These are phyloP conservation scores for Lasiodiplodia gonubiensis DNA, from an alignment of 2,329 filamentous ascomycete species.

Conservation along the genomic window DNA sequence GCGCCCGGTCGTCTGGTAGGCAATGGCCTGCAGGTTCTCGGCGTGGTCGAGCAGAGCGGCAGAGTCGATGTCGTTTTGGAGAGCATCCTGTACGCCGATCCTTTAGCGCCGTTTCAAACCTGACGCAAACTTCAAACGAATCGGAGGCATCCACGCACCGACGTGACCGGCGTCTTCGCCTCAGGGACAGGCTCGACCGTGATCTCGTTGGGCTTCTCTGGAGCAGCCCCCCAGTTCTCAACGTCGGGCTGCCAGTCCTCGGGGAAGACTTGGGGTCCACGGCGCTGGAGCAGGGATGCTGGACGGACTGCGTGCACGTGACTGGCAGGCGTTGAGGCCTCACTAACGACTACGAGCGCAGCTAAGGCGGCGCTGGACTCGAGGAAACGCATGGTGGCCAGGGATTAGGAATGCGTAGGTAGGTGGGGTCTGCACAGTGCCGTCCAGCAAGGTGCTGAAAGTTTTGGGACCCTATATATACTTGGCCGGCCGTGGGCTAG, in stretches of 20 bases:
- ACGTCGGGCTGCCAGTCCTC: conserved; percentile 6
- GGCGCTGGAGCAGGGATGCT: neutral
- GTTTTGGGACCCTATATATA: conserved; percentile 7
- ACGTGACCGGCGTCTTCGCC: conserved; percentile 5
- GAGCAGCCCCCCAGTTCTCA: conserved; percentile 2
- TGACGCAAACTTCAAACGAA: neutral
- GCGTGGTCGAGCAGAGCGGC: conserved; percentile 42
- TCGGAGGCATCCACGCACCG: neutral
- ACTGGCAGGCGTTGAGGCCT: neutral
- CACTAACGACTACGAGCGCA: neutral
- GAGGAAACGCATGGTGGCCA: neutral
- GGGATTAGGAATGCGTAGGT: neutral
- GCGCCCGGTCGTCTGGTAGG: conserved; percentile 39
- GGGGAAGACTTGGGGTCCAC: conserved; percentile 2
- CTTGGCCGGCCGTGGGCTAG: neutral
- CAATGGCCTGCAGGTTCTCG: conserved; percentile 42
- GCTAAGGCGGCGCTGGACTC: conserved; percentile 14
- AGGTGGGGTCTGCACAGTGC: conserved; percentile 6
- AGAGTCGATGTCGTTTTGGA: conserved; percentile 40
- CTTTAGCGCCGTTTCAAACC: neutral
- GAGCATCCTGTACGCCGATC: conserved; percentile 28
- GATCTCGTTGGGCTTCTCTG: conserved; percentile 16
- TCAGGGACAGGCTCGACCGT: neutral
- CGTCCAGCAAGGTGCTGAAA: neutral
- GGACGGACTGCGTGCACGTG: conserved; percentile 10